Base-by-base conservation (phyloP, 1,284 basidiomycete species). In the Bjerkandera adusta region DNA sequence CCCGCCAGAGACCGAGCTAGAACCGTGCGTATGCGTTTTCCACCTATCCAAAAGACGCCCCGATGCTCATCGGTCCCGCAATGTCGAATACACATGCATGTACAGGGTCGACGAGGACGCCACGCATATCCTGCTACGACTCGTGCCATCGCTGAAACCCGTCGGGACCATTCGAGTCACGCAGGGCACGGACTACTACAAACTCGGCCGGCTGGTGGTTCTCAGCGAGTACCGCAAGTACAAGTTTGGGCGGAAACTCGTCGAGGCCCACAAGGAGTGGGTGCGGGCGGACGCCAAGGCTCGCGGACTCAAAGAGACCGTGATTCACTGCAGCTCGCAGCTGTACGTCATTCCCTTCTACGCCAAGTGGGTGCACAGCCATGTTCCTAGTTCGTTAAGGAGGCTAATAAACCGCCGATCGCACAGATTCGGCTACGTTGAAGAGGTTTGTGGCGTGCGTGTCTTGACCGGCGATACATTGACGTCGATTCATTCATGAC, bases 331-430 rank as follows among this genome's bases (percentile, higher is more conserved):
- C 48, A 83, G 89, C 63, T 85, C 88, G 12, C 87, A 90, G 63
- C 66, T 90, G 26, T 75, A 75, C 36, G 83, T 76, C 45, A 83
- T 76, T 60, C 72, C 66, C 7, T 91, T 91, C 65, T 91, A 91
- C 62, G 72, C 75, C 62, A 86, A 76, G 87, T 89, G 66, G 64
- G 81, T 68, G 18, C 46, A 41, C 45, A 36, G 22, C 16, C 25
- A 53, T 43, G 49, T 42, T 48, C 26, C 43, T 35, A 7, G 27
- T 34, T 40, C 18, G 8, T 40, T 40, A 18, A 12, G 29, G 24
- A 13, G 10, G 10, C 16, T 35, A 20, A 15, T 35, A 39, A n/a
- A 39, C 21, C 37, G 20, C 8, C 10, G 13, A 10, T 11, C 21
- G 24, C 30, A 45, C 62, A 89, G 87, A 71, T 80, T 80, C 66